Base-by-base conservation (phyloP, 2,329 filamentous ascomycete species). In the Periglandula ipomoeae region DNA sequence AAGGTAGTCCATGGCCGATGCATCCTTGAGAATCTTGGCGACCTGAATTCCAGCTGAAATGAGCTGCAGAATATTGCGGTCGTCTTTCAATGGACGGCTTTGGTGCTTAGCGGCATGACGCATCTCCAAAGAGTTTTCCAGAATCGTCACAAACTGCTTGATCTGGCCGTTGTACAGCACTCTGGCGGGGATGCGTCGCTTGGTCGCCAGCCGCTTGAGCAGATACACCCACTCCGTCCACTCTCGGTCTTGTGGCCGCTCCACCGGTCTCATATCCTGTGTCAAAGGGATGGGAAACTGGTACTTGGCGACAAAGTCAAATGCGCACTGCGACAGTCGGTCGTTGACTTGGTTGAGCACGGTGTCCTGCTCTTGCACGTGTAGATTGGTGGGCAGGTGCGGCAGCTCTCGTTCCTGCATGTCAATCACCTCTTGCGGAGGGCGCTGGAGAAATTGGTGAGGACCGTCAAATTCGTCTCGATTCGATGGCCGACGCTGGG, bases 211-310 rank as follows among this genome's bases (percentile, higher is more conserved):
- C 44, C 87, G 78, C 69, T 93, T 93, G 56, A 94, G 74, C 50
- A 94, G 77, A 65, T 90, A 89, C 49, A 91, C 88, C 88, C 88
- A 94, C 69, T 94, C 88, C 41, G 87, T 91, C 88, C 88, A 94
- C 65, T 93, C 88, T 53, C 87, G 78, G 67, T 90, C 87, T 59
- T 83, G 81, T 27, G 87, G 81, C 41, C 82, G 72, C 63, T 85
- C 82, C 47, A 90, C 76, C 2, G 84, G 84, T 56, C 87, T 79
- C 78, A 89, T 89, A 64, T 91, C 86, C 65, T 85, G 79, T 50
- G 88, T 87, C 59, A 93, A 69, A 10, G 88, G 88, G 57, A 94
- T 89, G 11, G 88, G 88, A 63, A 94, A 94, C 67, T 91, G 87
- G 65, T 93, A 93, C 67, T 89, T 89, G 58, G 88, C 88, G 59